These are phyloP conservation scores for Haplosporangium sp. DNA, from an alignment of 371 early-diverging fungal genomes.

Conservation along the genomic window DNA sequence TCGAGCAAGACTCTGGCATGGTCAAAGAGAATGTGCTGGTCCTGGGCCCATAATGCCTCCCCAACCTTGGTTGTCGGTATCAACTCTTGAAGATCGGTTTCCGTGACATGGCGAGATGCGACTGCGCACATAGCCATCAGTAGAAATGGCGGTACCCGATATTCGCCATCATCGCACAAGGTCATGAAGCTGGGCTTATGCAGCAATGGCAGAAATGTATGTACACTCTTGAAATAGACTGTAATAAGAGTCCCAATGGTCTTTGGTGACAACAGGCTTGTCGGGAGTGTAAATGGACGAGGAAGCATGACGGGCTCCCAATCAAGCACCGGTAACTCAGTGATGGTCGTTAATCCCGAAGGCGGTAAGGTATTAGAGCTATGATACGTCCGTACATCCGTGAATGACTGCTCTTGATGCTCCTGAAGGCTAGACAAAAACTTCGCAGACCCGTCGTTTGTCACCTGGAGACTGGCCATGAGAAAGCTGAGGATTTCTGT, in stretches of 20 bases:
- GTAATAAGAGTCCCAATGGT: slow-evolving; percentile 23
- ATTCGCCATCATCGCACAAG: slow-evolving; percentile 22
- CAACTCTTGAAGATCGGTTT: slow-evolving; percentile 17
- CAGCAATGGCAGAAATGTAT: slow-evolving; percentile 39
- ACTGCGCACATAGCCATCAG: slow-evolving; percentile 41
- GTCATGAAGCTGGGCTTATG: slow-evolving; percentile 37
- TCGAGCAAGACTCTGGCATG: slow-evolving; percentile 57
- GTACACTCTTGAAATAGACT: slow-evolving; percentile 42
- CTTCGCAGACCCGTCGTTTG: slow-evolving; percentile 26
- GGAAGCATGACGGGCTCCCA: slow-evolving; percentile 35
- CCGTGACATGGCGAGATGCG: slow-evolving; percentile 31
- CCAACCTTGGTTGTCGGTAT: background rate
- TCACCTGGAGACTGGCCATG: slow-evolving; percentile 32
- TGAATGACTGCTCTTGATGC: slow-evolving; percentile 17
- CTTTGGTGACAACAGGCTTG: slow-evolving; percentile 13
- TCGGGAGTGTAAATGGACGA: slow-evolving; percentile 24
- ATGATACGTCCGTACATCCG: slow-evolving; percentile 10
- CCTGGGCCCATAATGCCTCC: background rate
- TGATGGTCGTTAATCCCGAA: background rate
- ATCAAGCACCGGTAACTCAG: slow-evolving; percentile 9
- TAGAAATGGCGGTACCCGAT: slow-evolving; percentile 39
- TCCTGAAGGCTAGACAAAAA: slow-evolving; percentile 24
- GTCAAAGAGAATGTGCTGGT: slow-evolving; percentile 32
- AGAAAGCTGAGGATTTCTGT: slow-evolving; percentile 6
- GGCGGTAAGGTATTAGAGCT: background rate